Conservation (phyloP, 345 rosid species). For the Ceriops zippeliana region DNA sequence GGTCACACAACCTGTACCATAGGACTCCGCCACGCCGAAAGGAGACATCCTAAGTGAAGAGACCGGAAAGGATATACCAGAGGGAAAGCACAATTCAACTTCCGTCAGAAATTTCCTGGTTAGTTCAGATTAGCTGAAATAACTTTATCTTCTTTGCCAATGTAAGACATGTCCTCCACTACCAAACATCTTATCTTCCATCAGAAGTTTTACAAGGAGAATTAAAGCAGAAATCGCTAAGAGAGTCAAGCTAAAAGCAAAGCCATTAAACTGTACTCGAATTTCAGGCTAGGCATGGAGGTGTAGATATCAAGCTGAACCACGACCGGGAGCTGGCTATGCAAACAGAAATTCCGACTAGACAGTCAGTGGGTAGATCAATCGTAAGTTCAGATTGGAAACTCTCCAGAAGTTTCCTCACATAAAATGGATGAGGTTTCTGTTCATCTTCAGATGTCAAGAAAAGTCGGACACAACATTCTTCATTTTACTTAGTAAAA, state of each 20-base stretch:
- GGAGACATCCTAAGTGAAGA: conserved; percentile 30
- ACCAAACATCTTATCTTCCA: no score
- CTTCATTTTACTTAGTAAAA: not conserved
- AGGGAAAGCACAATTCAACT: conserved; percentile 45
- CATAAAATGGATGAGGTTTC: conserved; percentile 34
- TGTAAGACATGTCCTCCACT: no score
- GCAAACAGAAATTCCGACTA: conserved; percentile 42
- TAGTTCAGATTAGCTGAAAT: conserved; percentile 2
- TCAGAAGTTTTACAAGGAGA: no score
- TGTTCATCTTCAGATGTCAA: conserved; percentile 28
- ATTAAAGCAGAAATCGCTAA: not conserved
- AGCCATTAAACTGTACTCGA: conserved; percentile 2
- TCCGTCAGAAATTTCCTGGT: conserved; percentile 64
- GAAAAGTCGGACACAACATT: conserved; percentile 31
- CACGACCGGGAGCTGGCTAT: conserved; percentile 24
- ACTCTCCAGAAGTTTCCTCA: conserved; percentile 45
- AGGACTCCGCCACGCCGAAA: conserved; percentile 18
- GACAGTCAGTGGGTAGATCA: conserved; percentile 56
- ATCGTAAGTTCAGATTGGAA: conserved; percentile 70
- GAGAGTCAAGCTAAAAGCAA: not conserved
- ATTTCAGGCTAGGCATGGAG: conserved; percentile 39
- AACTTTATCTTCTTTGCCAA: not conserved
- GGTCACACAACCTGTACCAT: conserved; percentile 34
- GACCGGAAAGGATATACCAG: conserved; percentile 21
- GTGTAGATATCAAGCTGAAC: conserved; percentile 20